Conservation (phyloP, 2,329 filamentous ascomycete genomes). For the Curvularia eragrostidis region DNA sequence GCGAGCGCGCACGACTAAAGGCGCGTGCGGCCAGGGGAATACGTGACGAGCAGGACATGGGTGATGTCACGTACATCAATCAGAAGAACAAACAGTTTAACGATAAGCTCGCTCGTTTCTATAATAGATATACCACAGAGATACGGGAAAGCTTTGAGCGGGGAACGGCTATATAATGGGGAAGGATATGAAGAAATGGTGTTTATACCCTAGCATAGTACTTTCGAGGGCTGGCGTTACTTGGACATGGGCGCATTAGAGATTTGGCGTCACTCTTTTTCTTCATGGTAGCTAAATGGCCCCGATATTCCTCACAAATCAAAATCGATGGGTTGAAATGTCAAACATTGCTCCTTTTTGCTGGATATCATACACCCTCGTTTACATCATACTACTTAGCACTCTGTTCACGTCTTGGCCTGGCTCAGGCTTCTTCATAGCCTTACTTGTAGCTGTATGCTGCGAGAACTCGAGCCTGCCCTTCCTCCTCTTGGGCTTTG, state of each 20-base stretch:
- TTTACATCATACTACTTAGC: slow-evolving; percentile 48
- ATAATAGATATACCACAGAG: slow-evolving; percentile 97
- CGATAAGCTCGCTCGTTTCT: slow-evolving; percentile 93
- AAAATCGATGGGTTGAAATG: background rate
- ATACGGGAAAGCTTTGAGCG: slow-evolving; percentile 98
- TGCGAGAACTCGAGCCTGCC: slow-evolving; percentile 69
- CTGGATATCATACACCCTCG: slow-evolving; percentile 14
- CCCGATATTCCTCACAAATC: background rate
- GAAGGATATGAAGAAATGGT: slow-evolving; percentile 1
- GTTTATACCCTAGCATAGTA: slow-evolving; percentile 36
- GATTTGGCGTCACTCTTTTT: slow-evolving; percentile 2
- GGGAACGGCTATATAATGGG: slow-evolving; percentile 82
- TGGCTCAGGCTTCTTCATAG: slow-evolving; percentile 41
- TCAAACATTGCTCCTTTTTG: slow-evolving; percentile 3
- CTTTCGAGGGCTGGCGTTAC: slow-evolving; percentile 15
- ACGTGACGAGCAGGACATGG: slow-evolving; percentile 74
- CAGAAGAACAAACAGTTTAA: slow-evolving; percentile 99
- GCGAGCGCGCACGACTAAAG: slow-evolving; percentile 85
- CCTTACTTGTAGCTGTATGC: slow-evolving; percentile 59
- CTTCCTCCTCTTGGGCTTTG: slow-evolving; percentile 36
- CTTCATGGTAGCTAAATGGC: background rate
- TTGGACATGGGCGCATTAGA: background rate
- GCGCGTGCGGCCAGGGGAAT: slow-evolving; percentile 81
- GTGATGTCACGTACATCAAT: slow-evolving; percentile 98
- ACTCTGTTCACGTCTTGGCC: slow-evolving; percentile 44